phyloP scores from a whole-genome alignment of 2,329 filamentous ascomycete species.

The Xylariaceae sp. region DNA sequence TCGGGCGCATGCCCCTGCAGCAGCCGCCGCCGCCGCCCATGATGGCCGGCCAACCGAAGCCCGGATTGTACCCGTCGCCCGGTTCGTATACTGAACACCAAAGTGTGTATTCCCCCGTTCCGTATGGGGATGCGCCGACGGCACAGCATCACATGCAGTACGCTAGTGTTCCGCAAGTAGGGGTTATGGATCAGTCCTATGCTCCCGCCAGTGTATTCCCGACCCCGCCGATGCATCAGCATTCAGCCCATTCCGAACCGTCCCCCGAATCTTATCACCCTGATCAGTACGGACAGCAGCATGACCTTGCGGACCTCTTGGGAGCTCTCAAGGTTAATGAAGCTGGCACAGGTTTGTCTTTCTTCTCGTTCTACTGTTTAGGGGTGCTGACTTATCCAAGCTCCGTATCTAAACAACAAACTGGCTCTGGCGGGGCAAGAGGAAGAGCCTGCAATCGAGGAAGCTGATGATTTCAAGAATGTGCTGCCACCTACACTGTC shows the following conservation, averaged over 20 bases:
- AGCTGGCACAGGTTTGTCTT: slow-evolving; percentile 73
- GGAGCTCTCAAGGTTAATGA: slow-evolving; percentile 88
- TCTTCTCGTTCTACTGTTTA: slow-evolving; percentile 8
- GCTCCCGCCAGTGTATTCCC: slow-evolving; percentile 54
- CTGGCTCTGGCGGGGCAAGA: slow-evolving; percentile 47
- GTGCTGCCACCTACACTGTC: slow-evolving; percentile 68
- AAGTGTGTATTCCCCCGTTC: slow-evolving; percentile 49
- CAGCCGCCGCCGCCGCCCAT: slow-evolving; percentile 48
- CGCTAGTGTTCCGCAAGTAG: slow-evolving; percentile 52
- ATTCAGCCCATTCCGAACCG: slow-evolving; percentile 42
- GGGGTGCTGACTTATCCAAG: slow-evolving; percentile 46
- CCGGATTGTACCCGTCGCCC: slow-evolving; percentile 52
- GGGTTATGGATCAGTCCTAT: slow-evolving; percentile 57
- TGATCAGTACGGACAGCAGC: slow-evolving; percentile 68
- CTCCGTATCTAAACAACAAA: slow-evolving; percentile 80
- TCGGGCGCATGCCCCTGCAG: slow-evolving; percentile 57
- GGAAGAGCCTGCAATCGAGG: slow-evolving; percentile 68
- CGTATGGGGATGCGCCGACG: slow-evolving; percentile 50
- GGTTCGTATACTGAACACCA: slow-evolving; percentile 51
- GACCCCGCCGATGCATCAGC: slow-evolving; percentile 54
- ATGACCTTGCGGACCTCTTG: slow-evolving; percentile 77
- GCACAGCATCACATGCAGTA: slow-evolving; percentile 56
- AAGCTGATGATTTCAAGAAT: slow-evolving; percentile 72
- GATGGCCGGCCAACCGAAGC: slow-evolving; percentile 46
- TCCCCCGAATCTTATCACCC: slow-evolving; percentile 58